A percentile compares a stretch with the other conserved stretches of the same genome.
Evolutionary conservation across 495 filamentous ascomycete species (phyloP).

Genomic region (Rusavskia elegans): DNA sequence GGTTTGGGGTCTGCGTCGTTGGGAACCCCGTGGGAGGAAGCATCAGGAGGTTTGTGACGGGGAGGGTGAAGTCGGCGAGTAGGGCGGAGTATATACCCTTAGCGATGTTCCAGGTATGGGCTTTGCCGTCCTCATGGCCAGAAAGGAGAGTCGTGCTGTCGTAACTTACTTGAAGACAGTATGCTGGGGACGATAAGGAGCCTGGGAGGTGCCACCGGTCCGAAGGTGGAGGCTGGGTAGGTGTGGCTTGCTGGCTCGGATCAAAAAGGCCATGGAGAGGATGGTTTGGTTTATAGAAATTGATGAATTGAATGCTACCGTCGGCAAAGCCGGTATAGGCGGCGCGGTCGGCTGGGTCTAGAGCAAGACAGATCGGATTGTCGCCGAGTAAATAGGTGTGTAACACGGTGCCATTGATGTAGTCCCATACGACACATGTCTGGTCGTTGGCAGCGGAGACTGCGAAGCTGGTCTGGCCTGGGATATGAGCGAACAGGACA

Average conservation of each 20-base stretch:
- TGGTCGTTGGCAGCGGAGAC: conserved; percentile 68
- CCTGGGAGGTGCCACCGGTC: conserved; percentile 43
- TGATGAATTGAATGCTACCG: conserved; percentile 64
- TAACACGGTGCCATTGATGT: conserved; percentile 54
- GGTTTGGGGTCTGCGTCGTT: conserved; percentile 14
- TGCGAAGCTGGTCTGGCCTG: conserved; percentile 53
- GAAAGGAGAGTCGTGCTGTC: conserved; percentile 69
- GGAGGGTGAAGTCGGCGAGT: conserved; percentile 52
- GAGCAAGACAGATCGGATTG: conserved; percentile 50
- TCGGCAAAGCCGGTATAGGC: conserved; percentile 74
- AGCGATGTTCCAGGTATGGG: conserved; percentile 67
- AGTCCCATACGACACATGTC: conserved; percentile 80
- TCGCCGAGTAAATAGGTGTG: conserved; percentile 65
- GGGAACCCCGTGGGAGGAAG: conserved; percentile 46
- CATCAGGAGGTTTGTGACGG: conserved; percentile 64
- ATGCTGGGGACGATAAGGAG: conserved; percentile 41
- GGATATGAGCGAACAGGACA: conserved; percentile 49
- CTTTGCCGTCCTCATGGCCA: conserved; percentile 64
- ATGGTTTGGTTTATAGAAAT: conserved; percentile 47
- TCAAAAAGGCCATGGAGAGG: conserved; percentile 39
- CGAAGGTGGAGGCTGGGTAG: conserved; percentile 38
- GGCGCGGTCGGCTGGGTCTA: conserved; percentile 75
- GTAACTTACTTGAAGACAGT: conserved; percentile 54
- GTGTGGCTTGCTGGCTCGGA: conserved; percentile 32
- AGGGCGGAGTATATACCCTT: conserved; percentile 42